These are phyloP conservation scores for Phytophthora megakarya DNA, from an alignment of 352 stramenopile genomes.

Conservation along the genomic window DNA sequence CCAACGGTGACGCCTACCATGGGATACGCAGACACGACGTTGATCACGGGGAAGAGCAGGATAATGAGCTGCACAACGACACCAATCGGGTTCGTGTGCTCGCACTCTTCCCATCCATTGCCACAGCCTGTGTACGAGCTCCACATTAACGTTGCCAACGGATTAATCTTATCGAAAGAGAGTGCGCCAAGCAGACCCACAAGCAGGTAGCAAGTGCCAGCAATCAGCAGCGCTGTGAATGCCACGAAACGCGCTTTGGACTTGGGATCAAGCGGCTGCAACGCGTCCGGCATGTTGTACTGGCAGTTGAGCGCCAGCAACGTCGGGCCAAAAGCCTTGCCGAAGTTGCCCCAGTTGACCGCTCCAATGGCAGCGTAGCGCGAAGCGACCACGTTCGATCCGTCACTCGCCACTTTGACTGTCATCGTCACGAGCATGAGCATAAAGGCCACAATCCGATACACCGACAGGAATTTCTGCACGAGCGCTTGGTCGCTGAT, in stretches of 20 bases:
- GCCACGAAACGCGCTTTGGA: constrained; percentile 60
- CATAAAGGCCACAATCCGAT: constrained; percentile 76
- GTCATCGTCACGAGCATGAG: constrained; percentile 83
- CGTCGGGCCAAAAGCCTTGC: constrained; percentile 80
- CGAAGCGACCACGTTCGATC: constrained; percentile 37
- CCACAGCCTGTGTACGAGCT: constrained; percentile 78
- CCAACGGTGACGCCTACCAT: constrained; percentile 86
- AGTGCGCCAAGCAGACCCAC: constrained; percentile 75
- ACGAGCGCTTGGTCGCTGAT: constrained; percentile 82
- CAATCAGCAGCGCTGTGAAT: constrained; percentile 66
- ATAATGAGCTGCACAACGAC: constrained; percentile 78
- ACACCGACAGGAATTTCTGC: constrained; percentile 84
- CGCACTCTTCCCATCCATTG: constrained; percentile 73
- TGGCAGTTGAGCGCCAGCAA: constrained; percentile 88
- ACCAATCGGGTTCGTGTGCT: constrained; percentile 50
- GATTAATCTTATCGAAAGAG: constrained; percentile 81
- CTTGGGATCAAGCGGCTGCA: constrained; percentile 83
- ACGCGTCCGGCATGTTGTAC: constrained; percentile 86
- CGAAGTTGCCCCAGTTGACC: constrained; percentile 84
- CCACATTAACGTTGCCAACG: constrained; percentile 82
- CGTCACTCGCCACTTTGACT: constrained; percentile 72
- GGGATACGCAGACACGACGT: constrained; percentile 84
- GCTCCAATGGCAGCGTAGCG: constrained; percentile 57
- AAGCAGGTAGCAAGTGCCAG: constrained; percentile 74
- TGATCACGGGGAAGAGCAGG: constrained; percentile 83